Evolutionary conservation across 1,139 yeast genomes (phyloP), one percentile per base, ranked within the genome.

Genomic region (Yamadazyma dendronema): DNA sequence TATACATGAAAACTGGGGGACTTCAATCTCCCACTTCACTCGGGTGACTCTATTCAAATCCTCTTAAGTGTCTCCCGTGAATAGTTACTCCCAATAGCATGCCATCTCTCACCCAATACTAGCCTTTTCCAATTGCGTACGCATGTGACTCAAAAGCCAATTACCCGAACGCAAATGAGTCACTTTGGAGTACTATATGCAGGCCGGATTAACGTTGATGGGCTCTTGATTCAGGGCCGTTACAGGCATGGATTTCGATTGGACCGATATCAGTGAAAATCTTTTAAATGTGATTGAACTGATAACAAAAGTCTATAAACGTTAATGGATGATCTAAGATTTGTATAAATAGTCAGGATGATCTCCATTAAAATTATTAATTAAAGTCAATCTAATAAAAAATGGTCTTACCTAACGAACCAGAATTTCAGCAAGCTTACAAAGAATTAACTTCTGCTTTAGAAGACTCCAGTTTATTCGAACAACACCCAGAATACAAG

Each of bases 391-490:
- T 21, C 23, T 7, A 21, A 24, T 24, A 19, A 10, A 57, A 42
- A 49, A 74, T 75, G 80, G 79, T 72, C 63, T 70, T 69, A 54
- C 82, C 82, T 40, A 60, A 74, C 73, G 97, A 90, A 77, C 97
- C 97, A 56, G 97, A 92, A 83, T 92, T 90, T 74, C 90, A 89
- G 73, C 98, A 92, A 79, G 98, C 98, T 57, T 88, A 84, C 81
- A 78, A 85, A 69, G 98, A 92, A 78, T 81, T 92, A 57, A 79
- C 84, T 59, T 73, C 85, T 50, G 92, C 97, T 47, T 76, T 92
- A 57, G 81, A 86, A 69, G 95, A 87, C 68, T 90, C 97, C 28
- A 84, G 96, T 50, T 77, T 92, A 49, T 92, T 92, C 74, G 73
- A 79, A 54, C 78, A 86, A 69, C 81, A 85, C 62, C 98, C 98